Conservation (phyloP, 2,329 filamentous ascomycete species). For the Neonectria neomacrospora region DNA sequence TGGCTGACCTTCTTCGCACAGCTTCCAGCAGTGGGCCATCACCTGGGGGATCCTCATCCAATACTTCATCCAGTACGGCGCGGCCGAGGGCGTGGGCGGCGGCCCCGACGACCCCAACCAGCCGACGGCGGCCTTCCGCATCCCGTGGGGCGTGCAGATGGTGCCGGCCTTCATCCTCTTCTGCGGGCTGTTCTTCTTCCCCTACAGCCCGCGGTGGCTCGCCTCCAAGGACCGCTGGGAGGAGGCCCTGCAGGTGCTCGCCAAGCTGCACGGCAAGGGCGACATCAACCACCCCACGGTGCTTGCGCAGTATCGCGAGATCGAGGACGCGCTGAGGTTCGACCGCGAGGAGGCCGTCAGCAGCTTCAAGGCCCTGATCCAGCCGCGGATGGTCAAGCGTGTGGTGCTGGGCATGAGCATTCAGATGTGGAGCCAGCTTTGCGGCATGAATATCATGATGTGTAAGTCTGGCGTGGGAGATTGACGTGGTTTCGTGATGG, state of each 20-base stretch:
- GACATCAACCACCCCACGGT: slow-evolving; percentile 68
- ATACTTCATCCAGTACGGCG: slow-evolving; percentile 74
- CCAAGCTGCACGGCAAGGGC: slow-evolving; percentile 67
- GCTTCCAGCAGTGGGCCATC: slow-evolving; percentile 75
- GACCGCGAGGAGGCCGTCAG: slow-evolving; percentile 63
- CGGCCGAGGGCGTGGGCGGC: slow-evolving; percentile 62
- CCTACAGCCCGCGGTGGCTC: slow-evolving; percentile 75
- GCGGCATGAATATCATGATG: slow-evolving; percentile 71
- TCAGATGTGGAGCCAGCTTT: slow-evolving; percentile 69
- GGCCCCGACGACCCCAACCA: slow-evolving; percentile 62
- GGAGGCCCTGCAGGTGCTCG: slow-evolving; percentile 68
- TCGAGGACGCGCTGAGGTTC: slow-evolving; percentile 64
- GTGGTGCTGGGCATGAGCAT: slow-evolving; percentile 68
- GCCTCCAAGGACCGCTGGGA: slow-evolving; percentile 75
- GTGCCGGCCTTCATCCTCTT: slow-evolving; percentile 65
- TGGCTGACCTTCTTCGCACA: slow-evolving; percentile 26
- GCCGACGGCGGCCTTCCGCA: slow-evolving; percentile 64
- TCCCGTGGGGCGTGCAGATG: slow-evolving; percentile 71
- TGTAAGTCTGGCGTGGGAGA: slow-evolving; percentile 40
- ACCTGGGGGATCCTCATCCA: slow-evolving; percentile 76
- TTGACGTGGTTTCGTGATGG: too few relatives aligned
- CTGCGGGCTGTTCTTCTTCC: slow-evolving; percentile 68
- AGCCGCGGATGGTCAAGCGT: slow-evolving; percentile 64
- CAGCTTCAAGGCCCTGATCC: slow-evolving; percentile 61
- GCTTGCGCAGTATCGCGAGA: slow-evolving; percentile 71